Evolutionary conservation across 129 eudicot species (phyloP).

Genomic region (Centrapalus pauciflorus): DNA sequence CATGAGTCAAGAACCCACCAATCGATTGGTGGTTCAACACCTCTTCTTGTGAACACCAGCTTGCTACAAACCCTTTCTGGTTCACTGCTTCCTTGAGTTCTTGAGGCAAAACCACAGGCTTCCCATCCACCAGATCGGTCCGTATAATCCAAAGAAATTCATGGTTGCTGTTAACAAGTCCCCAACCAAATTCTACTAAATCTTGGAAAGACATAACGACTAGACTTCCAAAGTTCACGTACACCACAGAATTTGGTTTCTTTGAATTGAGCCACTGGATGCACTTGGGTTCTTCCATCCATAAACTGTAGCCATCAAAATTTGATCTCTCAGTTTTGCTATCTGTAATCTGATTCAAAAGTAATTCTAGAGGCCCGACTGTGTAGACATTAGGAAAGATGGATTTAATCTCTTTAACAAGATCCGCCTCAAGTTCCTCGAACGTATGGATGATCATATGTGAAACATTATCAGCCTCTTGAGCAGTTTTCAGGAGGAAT

Average conservation of each 20-base stretch:
- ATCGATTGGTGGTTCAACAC: slow-evolving; percentile 33
- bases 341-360: slow-evolving; percentile 5
- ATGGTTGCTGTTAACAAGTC: slow-evolving; percentile 38
- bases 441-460: slow-evolving; percentile 34
- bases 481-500: slow-evolving; percentile 12
- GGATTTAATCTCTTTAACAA: slow-evolving; percentile 16
- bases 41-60: slow-evolving; percentile 37
- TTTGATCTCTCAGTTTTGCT: background rate
- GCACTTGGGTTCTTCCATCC: slow-evolving; percentile 34
- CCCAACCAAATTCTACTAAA: slow-evolving; percentile 56
- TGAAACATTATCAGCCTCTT: slow-evolving; percentile 11
- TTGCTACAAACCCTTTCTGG: slow-evolving; percentile 20
- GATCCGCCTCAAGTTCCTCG: slow-evolving; percentile 20
- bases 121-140: slow-evolving; percentile 26
- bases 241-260: slow-evolving; percentile 36
- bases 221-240: slow-evolving; percentile 59
- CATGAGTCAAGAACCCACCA: slow-evolving; percentile 41
- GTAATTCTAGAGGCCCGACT: slow-evolving; percentile 30
- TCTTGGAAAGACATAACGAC: slow-evolving; percentile 38
- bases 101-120: slow-evolving; percentile 17
- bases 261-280: slow-evolving; percentile 44
- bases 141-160: slow-evolving; percentile 29
- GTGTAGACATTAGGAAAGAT: slow-evolving; percentile 16
- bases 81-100: slow-evolving; percentile 19
- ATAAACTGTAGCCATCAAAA: slow-evolving; percentile 23